phyloP scores from a whole-genome alignment of 306 rosid species.

The Abrus pulchellus region DNA sequence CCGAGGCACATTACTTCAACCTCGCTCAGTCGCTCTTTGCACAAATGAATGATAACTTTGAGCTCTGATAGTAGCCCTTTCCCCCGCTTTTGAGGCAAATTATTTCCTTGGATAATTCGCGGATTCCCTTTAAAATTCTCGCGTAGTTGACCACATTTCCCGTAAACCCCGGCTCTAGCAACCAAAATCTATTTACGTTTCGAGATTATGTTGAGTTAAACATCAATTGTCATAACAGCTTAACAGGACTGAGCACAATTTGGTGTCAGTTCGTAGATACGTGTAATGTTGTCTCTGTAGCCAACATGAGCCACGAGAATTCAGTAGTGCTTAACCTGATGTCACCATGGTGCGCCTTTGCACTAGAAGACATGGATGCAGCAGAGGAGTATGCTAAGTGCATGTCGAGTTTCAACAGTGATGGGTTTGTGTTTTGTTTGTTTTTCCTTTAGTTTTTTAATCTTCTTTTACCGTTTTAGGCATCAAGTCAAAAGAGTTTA shows the following conservation, averaged over 20 bases:
- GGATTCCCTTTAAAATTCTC: background rate
- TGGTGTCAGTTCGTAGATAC: slow-evolving; percentile 71
- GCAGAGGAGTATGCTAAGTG: slow-evolving; percentile 44
- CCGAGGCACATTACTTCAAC: background rate
- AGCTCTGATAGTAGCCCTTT: background rate
- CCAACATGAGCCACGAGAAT: slow-evolving; percentile 70
- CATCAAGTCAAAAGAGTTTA: slow-evolving; percentile 73
- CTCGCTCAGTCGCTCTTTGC: background rate
- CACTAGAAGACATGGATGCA: slow-evolving; percentile 56
- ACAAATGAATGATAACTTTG: background rate
- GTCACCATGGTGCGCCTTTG: slow-evolving; percentile 45
- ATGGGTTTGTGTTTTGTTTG: slow-evolving; percentile 50
- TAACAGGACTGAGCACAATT: slow-evolving; percentile 7
- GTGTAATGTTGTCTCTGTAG: slow-evolving; percentile 70
- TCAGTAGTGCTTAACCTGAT: slow-evolving; percentile 51
- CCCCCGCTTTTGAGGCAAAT: background rate
- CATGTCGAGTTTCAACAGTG: slow-evolving; percentile 58
- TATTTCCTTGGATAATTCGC: background rate
- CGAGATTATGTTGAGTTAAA: slow-evolving; percentile 17
- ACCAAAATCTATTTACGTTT: background rate
- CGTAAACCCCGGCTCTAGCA: background rate
- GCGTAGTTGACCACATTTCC: background rate
- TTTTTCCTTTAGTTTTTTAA: slow-evolving; percentile 25
- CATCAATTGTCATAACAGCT: slow-evolving; percentile 9
- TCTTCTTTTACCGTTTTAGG: slow-evolving; percentile 50